phyloP scores from a whole-genome alignment of 495 filamentous ascomycete genomes.

The Aspergillus ostianus region DNA sequence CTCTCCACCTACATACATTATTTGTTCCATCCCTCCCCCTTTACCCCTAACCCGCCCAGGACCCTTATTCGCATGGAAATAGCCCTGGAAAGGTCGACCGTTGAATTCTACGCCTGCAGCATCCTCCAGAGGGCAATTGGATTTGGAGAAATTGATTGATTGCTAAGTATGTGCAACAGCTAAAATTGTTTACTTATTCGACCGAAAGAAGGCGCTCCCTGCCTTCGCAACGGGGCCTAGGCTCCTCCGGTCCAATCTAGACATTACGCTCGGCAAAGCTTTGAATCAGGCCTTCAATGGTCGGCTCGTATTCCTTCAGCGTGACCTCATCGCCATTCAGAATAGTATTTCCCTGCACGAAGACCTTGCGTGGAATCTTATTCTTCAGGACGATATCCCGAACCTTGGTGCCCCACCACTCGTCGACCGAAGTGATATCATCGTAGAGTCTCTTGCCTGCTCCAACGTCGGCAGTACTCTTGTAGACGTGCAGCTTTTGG shows the following conservation, averaged over 20 bases:
- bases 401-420: conserved; percentile 76
- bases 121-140: no score
- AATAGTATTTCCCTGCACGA: conserved; percentile 91
- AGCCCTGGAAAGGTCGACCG: no score
- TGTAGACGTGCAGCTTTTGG: conserved; percentile 89
- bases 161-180: neutral
- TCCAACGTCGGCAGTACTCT: conserved; percentile 82
- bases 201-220: neutral
- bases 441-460: conserved; percentile 73
- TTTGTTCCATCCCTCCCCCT: no score
- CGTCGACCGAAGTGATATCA: conserved; percentile 75
- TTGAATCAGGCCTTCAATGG: conserved; percentile 79
- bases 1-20: no score
- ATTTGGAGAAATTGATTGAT: neutral
- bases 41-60: no score
- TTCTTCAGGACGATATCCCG: conserved; percentile 76
- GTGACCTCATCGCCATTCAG: conserved; percentile 69
- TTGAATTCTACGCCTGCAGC: no score
- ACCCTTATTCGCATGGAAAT: no score
- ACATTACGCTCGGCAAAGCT: conserved; percentile 82
- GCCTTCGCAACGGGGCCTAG: neutral
- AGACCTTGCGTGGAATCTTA: conserved; percentile 92
- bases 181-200: neutral
- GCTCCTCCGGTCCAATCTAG: conserved; percentile 22
- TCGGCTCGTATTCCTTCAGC: conserved; percentile 87